Conservation (phyloP, 2,329 filamentous ascomycete species). For the Tolypocladium ovalisporum region DNA sequence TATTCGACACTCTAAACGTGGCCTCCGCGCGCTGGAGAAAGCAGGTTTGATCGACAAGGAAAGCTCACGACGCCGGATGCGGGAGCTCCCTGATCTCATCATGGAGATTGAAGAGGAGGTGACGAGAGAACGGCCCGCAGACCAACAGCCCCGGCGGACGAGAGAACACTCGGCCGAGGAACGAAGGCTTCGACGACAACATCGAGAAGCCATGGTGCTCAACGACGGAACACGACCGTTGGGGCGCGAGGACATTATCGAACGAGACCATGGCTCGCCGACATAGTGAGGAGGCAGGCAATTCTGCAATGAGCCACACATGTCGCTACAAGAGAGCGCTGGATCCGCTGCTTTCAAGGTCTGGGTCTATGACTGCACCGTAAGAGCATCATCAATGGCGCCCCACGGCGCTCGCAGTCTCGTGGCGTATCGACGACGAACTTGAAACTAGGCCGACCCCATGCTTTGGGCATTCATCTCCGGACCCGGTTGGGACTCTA, state of each 20-base stretch:
- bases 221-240: slow-evolving; percentile 74
- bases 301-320: background rate
- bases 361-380: background rate
- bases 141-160: slow-evolving; percentile 18
- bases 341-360: background rate
- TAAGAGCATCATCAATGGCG: background rate
- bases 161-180: slow-evolving; percentile 52
- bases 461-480: background rate
- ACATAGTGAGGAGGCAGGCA: slow-evolving; percentile 8
- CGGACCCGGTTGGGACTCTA: background rate
- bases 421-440: background rate
- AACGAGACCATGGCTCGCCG: slow-evolving; percentile 41
- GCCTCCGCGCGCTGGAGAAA: slow-evolving; percentile 38
- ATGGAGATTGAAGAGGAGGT: slow-evolving; percentile 21
- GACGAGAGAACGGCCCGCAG: slow-evolving; percentile 11
- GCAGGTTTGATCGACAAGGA: slow-evolving; percentile 34
- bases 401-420: background rate
- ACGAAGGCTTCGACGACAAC: slow-evolving; percentile 60
- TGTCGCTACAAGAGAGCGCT: background rate
- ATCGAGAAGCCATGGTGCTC: slow-evolving; percentile 82
- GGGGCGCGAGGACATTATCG: slow-evolving; percentile 67
- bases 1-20: slow-evolving; percentile 37
- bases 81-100: slow-evolving; percentile 19
- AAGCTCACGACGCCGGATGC: slow-evolving; percentile 14
- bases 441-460: background rate